Evolutionary conservation across 2,329 filamentous ascomycete species (phyloP).

Genomic region (Thermochaetoides dissita): DNA sequence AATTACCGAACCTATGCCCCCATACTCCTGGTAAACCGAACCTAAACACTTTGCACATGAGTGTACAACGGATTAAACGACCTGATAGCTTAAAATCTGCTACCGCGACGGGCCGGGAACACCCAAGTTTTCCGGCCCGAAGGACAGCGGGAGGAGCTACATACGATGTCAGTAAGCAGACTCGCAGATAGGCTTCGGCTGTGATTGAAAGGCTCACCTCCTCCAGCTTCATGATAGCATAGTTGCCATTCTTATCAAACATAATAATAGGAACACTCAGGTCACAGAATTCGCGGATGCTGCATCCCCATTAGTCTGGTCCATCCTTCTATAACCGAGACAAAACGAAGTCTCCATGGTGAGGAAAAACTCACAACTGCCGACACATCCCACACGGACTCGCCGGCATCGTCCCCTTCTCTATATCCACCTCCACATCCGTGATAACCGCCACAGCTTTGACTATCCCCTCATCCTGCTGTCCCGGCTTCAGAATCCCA

Average conservation of each 20-base stretch:
- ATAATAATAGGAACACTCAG: constrained; percentile 69
- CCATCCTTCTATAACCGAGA: not conserved
- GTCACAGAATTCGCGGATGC: constrained; percentile 63
- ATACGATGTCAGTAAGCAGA: not conserved
- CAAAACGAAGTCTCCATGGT: not conserved
- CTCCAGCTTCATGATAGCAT: constrained; percentile 53
- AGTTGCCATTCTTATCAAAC: constrained; percentile 73
- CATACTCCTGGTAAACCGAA: no score
- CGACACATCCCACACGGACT: constrained; percentile 93
- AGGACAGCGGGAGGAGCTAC: constrained; percentile 16
- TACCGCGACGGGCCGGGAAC: constrained; percentile 4
- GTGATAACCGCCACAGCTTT: constrained; percentile 76
- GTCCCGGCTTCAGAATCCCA: constrained; percentile 18
- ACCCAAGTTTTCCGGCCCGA: constrained; percentile 6
- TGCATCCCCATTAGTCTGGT: constrained; percentile 18
- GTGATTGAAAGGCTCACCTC: constrained; percentile 15
- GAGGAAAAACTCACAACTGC: constrained; percentile 54
- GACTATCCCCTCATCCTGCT: constrained; percentile 22
- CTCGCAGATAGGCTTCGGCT: not conserved
- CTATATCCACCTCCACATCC: constrained; percentile 40
- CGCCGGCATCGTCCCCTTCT: constrained; percentile 29
- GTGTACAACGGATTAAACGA: no score
- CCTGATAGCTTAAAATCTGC: no score
- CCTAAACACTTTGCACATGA: no score
- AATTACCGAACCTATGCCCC: no score